These are phyloP conservation scores for Boletellus emodensis DNA, from an alignment of 768 basidiomycete genomes.

Conservation along the genomic window DNA sequence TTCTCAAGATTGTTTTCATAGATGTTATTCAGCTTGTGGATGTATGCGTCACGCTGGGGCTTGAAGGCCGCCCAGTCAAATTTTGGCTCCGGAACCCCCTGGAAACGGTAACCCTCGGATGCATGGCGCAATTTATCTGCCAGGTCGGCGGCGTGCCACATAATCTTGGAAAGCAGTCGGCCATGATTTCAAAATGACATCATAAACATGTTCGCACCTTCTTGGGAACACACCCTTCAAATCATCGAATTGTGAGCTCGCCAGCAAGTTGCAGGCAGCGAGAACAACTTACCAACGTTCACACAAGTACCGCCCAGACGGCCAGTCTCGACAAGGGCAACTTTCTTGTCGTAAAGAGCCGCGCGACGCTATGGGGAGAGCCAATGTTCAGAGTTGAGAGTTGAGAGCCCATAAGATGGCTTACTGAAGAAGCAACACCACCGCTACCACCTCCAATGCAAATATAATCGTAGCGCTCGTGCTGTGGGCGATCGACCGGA, in stretches of 20 bases:
- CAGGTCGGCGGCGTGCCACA: slow-evolving; percentile 96
- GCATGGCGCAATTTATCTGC: slow-evolving; percentile 82
- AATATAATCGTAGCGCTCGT: slow-evolving; percentile 76
- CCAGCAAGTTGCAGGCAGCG: background rate
- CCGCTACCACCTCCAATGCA: slow-evolving; percentile 94
- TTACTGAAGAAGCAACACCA: slow-evolving; percentile 81
- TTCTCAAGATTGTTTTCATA: slow-evolving; percentile 86
- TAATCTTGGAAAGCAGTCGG: slow-evolving; percentile 53
- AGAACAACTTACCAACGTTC: slow-evolving; percentile 74
- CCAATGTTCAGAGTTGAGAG: background rate
- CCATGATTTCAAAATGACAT: background rate
- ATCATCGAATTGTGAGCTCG: slow-evolving; percentile 8
- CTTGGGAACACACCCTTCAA: slow-evolving; percentile 90
- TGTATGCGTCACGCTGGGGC: slow-evolving; percentile 93
- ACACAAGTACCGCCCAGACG: slow-evolving; percentile 94
- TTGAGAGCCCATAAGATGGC: slow-evolving; percentile 23
- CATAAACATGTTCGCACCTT: slow-evolving; percentile 48
- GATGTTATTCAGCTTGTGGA: slow-evolving; percentile 81
- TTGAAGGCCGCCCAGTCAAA: slow-evolving; percentile 94
- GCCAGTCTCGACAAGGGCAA: slow-evolving; percentile 80
- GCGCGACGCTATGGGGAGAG: slow-evolving; percentile 69
- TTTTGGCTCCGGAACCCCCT: slow-evolving; percentile 51
- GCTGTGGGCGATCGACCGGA: slow-evolving; percentile 60
- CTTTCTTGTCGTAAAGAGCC: slow-evolving; percentile 87
- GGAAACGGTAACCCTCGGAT: slow-evolving; percentile 66